Percentiles rank a stretch among this genome's conserved stretches.
Evolutionary conservation across 495 filamentous ascomycete species (phyloP).

Genomic region (Saxophila tyrrhenica): DNA sequence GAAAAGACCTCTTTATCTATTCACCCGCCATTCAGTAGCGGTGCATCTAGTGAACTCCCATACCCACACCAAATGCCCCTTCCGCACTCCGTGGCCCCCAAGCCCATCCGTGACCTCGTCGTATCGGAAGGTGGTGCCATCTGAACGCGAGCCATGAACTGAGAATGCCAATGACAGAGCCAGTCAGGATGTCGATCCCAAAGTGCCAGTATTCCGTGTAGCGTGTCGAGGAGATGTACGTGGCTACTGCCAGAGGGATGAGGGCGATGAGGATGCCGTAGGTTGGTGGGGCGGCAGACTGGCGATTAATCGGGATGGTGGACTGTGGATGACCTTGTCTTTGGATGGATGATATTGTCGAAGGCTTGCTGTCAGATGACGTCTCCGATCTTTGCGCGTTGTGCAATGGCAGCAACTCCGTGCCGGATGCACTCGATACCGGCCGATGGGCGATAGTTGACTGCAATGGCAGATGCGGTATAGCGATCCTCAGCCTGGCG

Average conservation of each 20-base stretch:
- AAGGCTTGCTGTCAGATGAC: background rate
- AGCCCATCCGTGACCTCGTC: conserved; percentile 22
- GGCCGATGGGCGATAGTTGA: conserved; percentile 3
- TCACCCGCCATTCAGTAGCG: no score
- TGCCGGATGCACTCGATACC: background rate
- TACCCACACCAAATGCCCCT: conserved; percentile 31
- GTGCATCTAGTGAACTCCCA: no score
- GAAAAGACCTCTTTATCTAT: no score
- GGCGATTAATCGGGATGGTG: conserved; percentile 32
- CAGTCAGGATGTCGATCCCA: conserved; percentile 53
- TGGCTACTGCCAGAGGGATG: conserved; percentile 45
- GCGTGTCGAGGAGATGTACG: conserved; percentile 50
- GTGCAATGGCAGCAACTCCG: background rate
- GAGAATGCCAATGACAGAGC: conserved; percentile 44
- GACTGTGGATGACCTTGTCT: no score
- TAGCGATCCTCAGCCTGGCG: conserved; percentile 49
- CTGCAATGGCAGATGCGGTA: conserved; percentile 31
- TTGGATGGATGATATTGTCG: no score
- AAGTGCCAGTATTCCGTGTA: conserved; percentile 55
- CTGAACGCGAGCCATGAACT: conserved; percentile 47
- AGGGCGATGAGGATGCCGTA: conserved; percentile 46
- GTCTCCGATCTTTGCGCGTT: background rate
- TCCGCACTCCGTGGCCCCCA: conserved; percentile 29
- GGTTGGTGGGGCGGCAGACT: conserved; percentile 49
- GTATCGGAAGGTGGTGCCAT: conserved; percentile 42